Percentiles rank a stretch among this genome's conserved stretches.
Conservation (phyloP, 176 grass and related monocot species). For the Oryza rufipogon region DNA sequence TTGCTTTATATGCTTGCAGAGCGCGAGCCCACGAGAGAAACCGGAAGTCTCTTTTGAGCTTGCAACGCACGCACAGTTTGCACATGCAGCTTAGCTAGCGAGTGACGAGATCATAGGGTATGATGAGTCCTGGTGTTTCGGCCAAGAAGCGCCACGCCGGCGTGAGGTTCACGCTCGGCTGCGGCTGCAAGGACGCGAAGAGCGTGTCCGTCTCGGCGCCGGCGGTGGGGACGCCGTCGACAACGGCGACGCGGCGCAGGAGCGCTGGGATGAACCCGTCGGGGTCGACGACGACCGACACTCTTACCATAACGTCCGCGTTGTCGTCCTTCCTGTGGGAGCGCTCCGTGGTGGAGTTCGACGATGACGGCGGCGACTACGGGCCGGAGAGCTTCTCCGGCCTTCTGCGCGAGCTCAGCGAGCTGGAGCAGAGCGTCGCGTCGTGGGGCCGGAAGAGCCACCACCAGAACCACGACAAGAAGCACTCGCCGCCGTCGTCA, state of each 20-base stretch:
- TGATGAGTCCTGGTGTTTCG: slow-evolving; percentile 31
- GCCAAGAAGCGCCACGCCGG: slow-evolving; percentile 38
- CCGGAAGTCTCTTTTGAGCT: not conserved
- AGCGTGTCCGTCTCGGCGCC: slow-evolving; percentile 54
- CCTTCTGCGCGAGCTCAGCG: slow-evolving; percentile 67
- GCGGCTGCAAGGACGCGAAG: slow-evolving; percentile 72
- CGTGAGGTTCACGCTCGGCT: slow-evolving; percentile 44
- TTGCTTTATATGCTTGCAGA: slow-evolving; percentile 29
- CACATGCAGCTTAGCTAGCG: not conserved
- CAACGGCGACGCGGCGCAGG: slow-evolving; percentile 24
- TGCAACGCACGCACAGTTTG: not conserved
- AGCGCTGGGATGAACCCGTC: slow-evolving; percentile 30
- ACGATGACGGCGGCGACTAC: slow-evolving; percentile 1
- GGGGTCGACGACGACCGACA: slow-evolving; percentile 38
- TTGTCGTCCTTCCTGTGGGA: slow-evolving; percentile 54
- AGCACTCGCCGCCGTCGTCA: not conserved
- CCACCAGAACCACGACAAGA: not conserved
- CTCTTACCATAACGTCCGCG: slow-evolving; percentile 41
- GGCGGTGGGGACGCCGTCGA: slow-evolving; percentile 29
- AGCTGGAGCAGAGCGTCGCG: slow-evolving; percentile 68
- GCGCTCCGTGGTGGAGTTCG: slow-evolving; percentile 39
- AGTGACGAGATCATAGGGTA: not conserved
- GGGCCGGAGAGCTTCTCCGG: slow-evolving; percentile 49
- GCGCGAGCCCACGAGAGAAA: slow-evolving; percentile 5
- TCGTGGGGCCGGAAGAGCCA: slow-evolving; percentile 48